Evolutionary conservation across 208 protist species (phyloP).

Genomic region (Leishmania mexicana): DNA sequence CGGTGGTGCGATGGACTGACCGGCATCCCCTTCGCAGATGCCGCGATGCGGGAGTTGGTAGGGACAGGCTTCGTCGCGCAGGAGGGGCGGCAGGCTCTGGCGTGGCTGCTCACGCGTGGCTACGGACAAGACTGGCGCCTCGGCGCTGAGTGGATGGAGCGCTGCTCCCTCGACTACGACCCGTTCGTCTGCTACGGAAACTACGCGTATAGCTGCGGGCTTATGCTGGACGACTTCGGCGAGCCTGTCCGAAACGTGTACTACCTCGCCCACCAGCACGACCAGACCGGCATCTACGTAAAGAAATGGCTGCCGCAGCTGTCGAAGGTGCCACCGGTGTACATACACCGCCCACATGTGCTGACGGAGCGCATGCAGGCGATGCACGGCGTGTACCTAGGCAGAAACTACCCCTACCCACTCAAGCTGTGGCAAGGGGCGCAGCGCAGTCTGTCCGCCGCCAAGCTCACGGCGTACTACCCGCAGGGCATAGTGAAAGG

Average conservation of each 20-base stretch:
- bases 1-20: conserved; percentile 86
- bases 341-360: conserved; percentile 89
- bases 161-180: conserved; percentile 89
- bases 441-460: conserved; percentile 48
- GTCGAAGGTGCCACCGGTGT: conserved; percentile 84
- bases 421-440: conserved; percentile 91
- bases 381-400: conserved; percentile 82
- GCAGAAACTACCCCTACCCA: conserved; percentile 87
- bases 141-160: conserved; percentile 90
- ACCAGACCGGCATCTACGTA: conserved; percentile 90
- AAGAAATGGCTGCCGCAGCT: conserved; percentile 91
- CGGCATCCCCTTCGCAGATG: conserved; percentile 89
- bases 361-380: conserved; percentile 88
- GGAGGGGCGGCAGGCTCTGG: conserved; percentile 79
- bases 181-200: conserved; percentile 91
- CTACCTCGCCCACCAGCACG: conserved; percentile 86
- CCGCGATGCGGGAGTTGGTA: conserved; percentile 83
- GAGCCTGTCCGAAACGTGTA: conserved; percentile 77
- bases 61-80: conserved; percentile 80
- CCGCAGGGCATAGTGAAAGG: conserved; percentile 33
- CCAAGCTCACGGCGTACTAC: conserved; percentile 73
- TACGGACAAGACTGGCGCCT: conserved; percentile 91
- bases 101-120: conserved; percentile 83
- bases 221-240: conserved; percentile 86
- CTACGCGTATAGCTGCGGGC: conserved; percentile 73